phyloP scores from a whole-genome alignment of 2,329 filamentous ascomycete species.

The Fusarium incarnatum region DNA sequence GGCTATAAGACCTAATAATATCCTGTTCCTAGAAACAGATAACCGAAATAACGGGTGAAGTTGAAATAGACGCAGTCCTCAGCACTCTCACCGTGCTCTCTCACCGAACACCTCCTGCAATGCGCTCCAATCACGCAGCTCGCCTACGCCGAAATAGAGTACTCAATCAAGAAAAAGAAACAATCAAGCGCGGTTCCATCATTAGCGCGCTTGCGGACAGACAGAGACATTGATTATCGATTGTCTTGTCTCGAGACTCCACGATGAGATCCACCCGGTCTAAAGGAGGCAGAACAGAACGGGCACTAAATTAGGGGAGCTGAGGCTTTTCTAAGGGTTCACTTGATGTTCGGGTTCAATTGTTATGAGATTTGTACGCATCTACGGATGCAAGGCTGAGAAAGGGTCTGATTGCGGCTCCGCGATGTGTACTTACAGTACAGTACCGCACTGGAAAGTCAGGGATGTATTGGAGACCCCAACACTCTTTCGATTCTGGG shows the following conservation, averaged over 20 bases:
- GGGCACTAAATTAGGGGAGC: constrained; percentile 24
- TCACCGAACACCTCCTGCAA: constrained; percentile 19
- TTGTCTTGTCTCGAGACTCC: constrained; percentile 28
- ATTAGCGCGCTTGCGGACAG: constrained; percentile 40
- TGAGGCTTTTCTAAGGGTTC: constrained; percentile 8
- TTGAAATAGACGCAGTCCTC: constrained; percentile 7
- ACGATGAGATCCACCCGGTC: constrained; percentile 46
- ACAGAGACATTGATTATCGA: neutral
- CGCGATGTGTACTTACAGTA: constrained; percentile 15
- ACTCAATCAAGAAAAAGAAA: constrained; percentile 17
- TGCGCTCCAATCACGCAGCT: constrained; percentile 36
- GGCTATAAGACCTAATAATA: constrained; percentile 1
- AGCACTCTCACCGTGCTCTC: constrained; percentile 8
- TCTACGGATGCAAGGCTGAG: constrained; percentile 14
- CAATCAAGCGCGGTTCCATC: constrained; percentile 41
- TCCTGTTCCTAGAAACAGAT: constrained; percentile 2
- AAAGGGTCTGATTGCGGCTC: constrained; percentile 32
- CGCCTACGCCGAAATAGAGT: constrained; percentile 11
- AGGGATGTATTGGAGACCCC: constrained; percentile 3
- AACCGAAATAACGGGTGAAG: constrained; percentile 12
- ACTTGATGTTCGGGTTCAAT: neutral
- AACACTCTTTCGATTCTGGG: constrained; percentile 14
- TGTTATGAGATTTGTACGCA: constrained; percentile 6
- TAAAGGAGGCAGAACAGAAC: constrained; percentile 37
- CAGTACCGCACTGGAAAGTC: neutral